A percentile compares a stretch with the other conserved stretches of the same genome.
Evolutionary conservation across 2,329 filamentous ascomycete species (phyloP).

Genomic region (Trichophyton benhamiae): DNA sequence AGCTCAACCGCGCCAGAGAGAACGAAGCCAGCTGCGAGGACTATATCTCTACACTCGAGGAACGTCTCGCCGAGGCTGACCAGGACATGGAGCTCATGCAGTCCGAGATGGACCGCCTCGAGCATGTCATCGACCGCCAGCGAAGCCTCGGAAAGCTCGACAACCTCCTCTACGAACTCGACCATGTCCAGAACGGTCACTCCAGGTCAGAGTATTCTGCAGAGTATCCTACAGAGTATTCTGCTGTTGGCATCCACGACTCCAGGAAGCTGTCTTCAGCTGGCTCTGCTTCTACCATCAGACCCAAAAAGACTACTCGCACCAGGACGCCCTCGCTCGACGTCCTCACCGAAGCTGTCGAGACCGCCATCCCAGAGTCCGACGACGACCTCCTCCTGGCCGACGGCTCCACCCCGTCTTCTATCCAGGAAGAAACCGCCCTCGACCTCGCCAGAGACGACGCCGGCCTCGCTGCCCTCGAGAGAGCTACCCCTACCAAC

Average conservation of each 20-base stretch:
- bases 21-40: constrained; percentile 86
- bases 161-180: constrained; percentile 79
- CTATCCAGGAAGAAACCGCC: constrained; percentile 13
- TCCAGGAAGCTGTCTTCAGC: constrained; percentile 18
- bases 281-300: constrained; percentile 12
- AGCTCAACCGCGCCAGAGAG: constrained; percentile 74
- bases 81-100: constrained; percentile 96
- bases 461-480: constrained; percentile 25
- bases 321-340: constrained; percentile 28
- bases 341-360: constrained; percentile 33
- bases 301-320: constrained; percentile 17
- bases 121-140: constrained; percentile 91
- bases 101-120: constrained; percentile 83
- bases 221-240: too few species aligned
- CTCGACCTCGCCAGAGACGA: constrained; percentile 16
- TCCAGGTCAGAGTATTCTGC: too few species aligned
- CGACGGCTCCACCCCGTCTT: constrained; percentile 20
- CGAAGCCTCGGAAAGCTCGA: constrained; percentile 90
- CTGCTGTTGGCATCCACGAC: constrained; percentile 3
- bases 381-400: constrained; percentile 25
- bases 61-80: constrained; percentile 86
- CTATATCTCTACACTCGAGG: constrained; percentile 93
- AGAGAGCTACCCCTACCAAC: constrained; percentile 21
- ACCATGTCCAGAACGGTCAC: constrained; percentile 51
- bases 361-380: constrained; percentile 35